These are phyloP conservation scores for Penicillium sclerotigenum DNA, from an alignment of 2,329 filamentous ascomycete species.

Conservation along the genomic window DNA sequence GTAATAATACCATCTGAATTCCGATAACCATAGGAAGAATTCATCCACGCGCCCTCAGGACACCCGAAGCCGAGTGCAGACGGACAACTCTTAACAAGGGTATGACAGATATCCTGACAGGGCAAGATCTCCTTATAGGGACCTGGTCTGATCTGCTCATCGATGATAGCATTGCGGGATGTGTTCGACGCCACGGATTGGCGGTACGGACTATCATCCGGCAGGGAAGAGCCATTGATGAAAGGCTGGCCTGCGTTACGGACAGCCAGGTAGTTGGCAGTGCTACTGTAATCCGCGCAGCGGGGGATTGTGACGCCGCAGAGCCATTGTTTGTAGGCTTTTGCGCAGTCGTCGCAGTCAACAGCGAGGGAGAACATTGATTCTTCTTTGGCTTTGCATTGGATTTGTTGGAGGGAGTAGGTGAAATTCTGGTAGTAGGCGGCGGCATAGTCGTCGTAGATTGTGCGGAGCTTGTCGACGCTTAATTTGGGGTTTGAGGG, in stretches of 20 bases:
- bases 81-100: conserved; percentile 81
- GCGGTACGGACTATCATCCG: conserved; percentile 35
- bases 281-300: conserved; percentile 75
- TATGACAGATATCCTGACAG: conserved; percentile 83
- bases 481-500: conserved; percentile 72
- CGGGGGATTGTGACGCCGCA: conserved; percentile 90
- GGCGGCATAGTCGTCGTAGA: conserved; percentile 75
- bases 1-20: conserved; percentile 42
- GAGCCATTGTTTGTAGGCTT: conserved; percentile 89
- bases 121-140: conserved; percentile 93
- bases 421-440: conserved; percentile 72
- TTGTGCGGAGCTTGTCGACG: conserved; percentile 58
- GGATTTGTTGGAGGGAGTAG: conserved; percentile 76
- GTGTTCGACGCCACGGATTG: conserved; percentile 47
- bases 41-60: conserved; percentile 54
- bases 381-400: conserved; percentile 72
- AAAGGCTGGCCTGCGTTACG: conserved; percentile 72
- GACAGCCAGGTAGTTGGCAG: conserved; percentile 56
- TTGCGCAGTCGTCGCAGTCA: conserved; percentile 70
- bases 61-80: conserved; percentile 72
- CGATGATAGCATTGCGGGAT: conserved; percentile 71
- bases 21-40: conserved; percentile 51
- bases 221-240: conserved; percentile 62
- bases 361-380: conserved; percentile 78
- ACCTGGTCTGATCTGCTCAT: conserved; percentile 68